Evolutionary conservation across 371 early-diverging fungal species (phyloP).

Genomic region (Mortierella sp.): DNA sequence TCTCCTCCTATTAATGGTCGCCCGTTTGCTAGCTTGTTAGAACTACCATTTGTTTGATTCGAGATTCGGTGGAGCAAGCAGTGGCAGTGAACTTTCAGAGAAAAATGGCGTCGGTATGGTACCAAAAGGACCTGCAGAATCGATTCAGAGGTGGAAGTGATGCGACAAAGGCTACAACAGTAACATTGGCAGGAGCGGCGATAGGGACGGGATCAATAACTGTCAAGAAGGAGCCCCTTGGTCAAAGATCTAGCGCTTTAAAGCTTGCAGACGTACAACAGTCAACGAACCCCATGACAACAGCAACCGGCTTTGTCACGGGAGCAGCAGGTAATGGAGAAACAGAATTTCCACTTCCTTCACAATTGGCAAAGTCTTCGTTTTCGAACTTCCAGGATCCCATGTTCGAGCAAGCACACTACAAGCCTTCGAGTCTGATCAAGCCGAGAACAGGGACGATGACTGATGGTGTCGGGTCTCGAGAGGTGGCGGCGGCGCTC

Average conservation of each 20-base stretch:
- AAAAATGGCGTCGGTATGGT: constrained; percentile 5
- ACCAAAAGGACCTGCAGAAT: neutral
- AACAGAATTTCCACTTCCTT: too few species aligned
- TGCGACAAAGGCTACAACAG: neutral
- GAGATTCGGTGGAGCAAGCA: constrained; percentile 13
- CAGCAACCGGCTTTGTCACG: too few species aligned
- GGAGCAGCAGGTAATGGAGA: too few species aligned
- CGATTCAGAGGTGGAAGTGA: neutral
- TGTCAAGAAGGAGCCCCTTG: constrained; percentile 3
- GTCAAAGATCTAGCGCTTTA: neutral
- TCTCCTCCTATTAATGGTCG: too few species aligned
- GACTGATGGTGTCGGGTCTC: constrained; percentile 4
- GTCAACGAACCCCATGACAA: neutral
- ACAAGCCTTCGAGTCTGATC: constrained; percentile 7
- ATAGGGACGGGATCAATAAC: neutral
- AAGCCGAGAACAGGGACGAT: neutral
- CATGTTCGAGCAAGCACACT: neutral
- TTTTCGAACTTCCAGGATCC: neutral
- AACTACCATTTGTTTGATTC: constrained; percentile 11
- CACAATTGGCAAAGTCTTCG: neutral
- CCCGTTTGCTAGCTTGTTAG: constrained; percentile 6
- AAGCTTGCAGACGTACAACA: constrained; percentile 1
- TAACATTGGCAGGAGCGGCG: neutral
- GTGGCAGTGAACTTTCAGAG: constrained; percentile 5
- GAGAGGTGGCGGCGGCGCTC: neutral